Base-by-base conservation (phyloP, 306 rosid species). In the Malus sylvestris region DNA sequence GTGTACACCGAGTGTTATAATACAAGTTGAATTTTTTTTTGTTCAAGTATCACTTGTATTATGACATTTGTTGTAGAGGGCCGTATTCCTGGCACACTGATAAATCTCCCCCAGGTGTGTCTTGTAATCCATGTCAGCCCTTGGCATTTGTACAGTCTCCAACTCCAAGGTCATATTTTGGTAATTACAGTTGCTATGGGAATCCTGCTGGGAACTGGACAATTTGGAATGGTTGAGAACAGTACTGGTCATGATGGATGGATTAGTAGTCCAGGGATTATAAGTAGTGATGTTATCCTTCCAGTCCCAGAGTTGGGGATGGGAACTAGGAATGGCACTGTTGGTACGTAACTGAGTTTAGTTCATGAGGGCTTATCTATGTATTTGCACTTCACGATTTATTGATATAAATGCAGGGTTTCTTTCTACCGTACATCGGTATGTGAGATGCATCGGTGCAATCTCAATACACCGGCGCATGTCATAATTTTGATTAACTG, bases 241-340 rank as follows among this genome's bases (percentile, higher is more conserved):
- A 74, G 52, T 5, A 4, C 29, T 11, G 33, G 33, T 13, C 35
- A 25, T 14, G 70, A 15, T 74, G 40, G 25, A 8, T 74, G 78
- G 78, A 27, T 32, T 74, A 27, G 30, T 16, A 13, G 16, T 58
- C 68, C 57, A 59, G 77, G 57, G 8, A 25, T 15, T 15, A 59
- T 16, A 40, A 59, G 68, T 11, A 42, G 9, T 11, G 30, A 46
- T 46, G 52, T 46, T 12, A 46, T 11, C 33, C n/a, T 74, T 44
- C 60, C 29, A 73, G 68, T 51, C 29, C 42, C 60, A 27, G 60
- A 74, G 49, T 38, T 53, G 20, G 70, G 64, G 45, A 57, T 49
- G 18, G 76, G 53, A 33, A 59, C 70, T 74, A 61, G 27, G 30
- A 62, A 45, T 62, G 70, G 60, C 60, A 62, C 60, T 19, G 78